phyloP scores from a whole-genome alignment of 2,329 filamentous ascomycete genomes.

The Aotearoamyces nothofagi region DNA sequence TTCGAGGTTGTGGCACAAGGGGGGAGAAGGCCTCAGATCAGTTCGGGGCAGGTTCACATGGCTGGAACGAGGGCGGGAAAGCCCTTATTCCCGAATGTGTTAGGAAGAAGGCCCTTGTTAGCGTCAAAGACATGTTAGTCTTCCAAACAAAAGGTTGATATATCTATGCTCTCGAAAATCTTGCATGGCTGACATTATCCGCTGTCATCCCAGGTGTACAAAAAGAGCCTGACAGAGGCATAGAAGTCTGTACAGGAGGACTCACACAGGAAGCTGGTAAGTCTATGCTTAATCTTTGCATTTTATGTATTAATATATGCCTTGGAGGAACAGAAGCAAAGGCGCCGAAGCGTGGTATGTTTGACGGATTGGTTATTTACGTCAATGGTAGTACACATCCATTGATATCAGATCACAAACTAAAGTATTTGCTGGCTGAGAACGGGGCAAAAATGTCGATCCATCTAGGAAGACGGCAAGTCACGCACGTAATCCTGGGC shows the following conservation, averaged over 20 bases:
- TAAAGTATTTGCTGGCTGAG: slow-evolving; percentile 62
- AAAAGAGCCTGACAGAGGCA: too few species aligned
- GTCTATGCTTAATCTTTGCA: slow-evolving; percentile 5
- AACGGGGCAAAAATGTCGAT: slow-evolving; percentile 62
- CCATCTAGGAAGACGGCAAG: slow-evolving; percentile 52
- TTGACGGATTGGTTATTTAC: slow-evolving; percentile 60
- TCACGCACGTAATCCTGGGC: slow-evolving; percentile 79
- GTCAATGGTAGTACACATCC: slow-evolving; percentile 81
- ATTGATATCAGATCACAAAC: slow-evolving; percentile 67
- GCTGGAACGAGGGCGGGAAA: slow-evolving; percentile 31
- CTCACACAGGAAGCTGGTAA: not conserved
- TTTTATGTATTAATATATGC: slow-evolving; percentile 26
- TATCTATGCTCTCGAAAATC: too few species aligned
- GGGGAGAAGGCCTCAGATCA: slow-evolving; percentile 47
- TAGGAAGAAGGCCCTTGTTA: slow-evolving; percentile 12
- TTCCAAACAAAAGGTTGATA: too few species aligned
- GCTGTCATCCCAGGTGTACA: too few species aligned
- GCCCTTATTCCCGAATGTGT: slow-evolving; percentile 27
- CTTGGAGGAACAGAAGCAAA: slow-evolving; percentile 24
- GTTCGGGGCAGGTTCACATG: slow-evolving; percentile 45
- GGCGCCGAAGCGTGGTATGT: slow-evolving; percentile 30
- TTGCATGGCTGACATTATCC: too few species aligned
- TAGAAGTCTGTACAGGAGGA: not conserved
- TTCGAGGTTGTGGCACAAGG: slow-evolving; percentile 48
- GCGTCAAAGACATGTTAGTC: too few species aligned